Evolutionary conservation across 164 flowering plant species (phyloP), one percentile per base, ranked within the genome.

Genomic region (Houttuynia cordata): DNA sequence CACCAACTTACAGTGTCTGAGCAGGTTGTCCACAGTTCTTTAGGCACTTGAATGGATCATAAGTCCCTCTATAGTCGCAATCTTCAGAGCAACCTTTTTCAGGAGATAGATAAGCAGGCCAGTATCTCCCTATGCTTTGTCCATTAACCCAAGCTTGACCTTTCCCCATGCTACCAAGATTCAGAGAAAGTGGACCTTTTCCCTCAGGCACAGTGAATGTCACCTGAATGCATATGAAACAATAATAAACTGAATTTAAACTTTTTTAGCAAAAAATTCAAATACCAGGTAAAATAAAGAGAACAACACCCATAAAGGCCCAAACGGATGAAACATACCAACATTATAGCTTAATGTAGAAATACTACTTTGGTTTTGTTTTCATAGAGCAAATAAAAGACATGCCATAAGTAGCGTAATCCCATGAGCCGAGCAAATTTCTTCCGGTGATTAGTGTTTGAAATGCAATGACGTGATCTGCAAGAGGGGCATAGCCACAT

Each of bases 141-240:
- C 91, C 88, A 62, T 83, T 85, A n/a, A 85, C 72, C 91, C 88
- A 85, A 65, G 79, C 87, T 65, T 83, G 79, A 62, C 90, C 87
- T 64, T 84, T 84, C 9, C 87, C 85, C 90, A 84, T 84, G 73
- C 87, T 76, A 19, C 73, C 55, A 24, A 84, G 78, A 58, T 82
- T 64, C 59, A 84, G 59, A 19, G 81, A 73, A 57, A 84, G 50
- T 7, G 90, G 87, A 19, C 73, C 80, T 9, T 63, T 70, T 14
- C 87, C 90, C 53, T 69, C 67, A 22, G 90, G 85, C 45, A 80
- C 82, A 57, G 58, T 23, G 54, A 81, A 75, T 41, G 63, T 64
- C 8, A 68, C 65, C 88, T 83, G 71, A 21, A 42, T 15, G 34
- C 12, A 18, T 23, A 55, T 2, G 24, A 42, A 56, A 18, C 24